Conservation (phyloP, 208 protist species). For the Angomonas ambiguus region DNA sequence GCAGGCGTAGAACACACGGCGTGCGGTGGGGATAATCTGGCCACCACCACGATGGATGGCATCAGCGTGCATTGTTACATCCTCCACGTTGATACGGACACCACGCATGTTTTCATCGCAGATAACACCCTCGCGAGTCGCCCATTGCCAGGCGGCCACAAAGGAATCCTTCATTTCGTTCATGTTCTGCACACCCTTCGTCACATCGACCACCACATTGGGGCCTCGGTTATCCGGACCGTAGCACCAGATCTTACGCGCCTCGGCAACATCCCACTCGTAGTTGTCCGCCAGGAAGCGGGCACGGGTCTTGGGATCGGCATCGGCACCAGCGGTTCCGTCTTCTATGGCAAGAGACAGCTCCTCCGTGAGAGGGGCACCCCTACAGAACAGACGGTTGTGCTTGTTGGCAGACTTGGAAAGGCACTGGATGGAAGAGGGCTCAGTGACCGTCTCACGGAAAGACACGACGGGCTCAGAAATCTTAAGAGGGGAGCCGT, state of each 20-base stretch:
- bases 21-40: conserved; percentile 97
- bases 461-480: conserved; percentile 98
- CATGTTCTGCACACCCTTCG: conserved; percentile 98
- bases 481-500: conserved; percentile 91
- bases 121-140: conserved; percentile 92
- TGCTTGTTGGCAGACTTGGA: conserved; percentile 97
- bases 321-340: conserved; percentile 68
- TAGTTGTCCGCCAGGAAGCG: conserved; percentile 89
- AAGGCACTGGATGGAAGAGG: conserved; percentile 93
- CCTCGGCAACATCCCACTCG: conserved; percentile 91
- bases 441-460: conserved; percentile 96
- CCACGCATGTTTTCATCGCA: conserved; percentile 96
- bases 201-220: conserved; percentile 97
- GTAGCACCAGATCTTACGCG: conserved; percentile 98
- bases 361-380: conserved; percentile 91
- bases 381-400: conserved; percentile 97
- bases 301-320: conserved; percentile 92
- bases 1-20: conserved; percentile 93
- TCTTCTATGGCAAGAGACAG: conserved; percentile 94
- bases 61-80: conserved; percentile 98
- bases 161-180: conserved; percentile 98
- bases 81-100: conserved; percentile 94
- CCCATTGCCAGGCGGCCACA: conserved; percentile 95
- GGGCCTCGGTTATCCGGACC: conserved; percentile 92
- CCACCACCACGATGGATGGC: conserved; percentile 98